Percentiles rank a stretch among this genome's conserved stretches.
These are phyloP conservation scores for Ustilago shanxiensis DNA, from an alignment of 1,284 basidiomycete species.

Conservation along the genomic window DNA sequence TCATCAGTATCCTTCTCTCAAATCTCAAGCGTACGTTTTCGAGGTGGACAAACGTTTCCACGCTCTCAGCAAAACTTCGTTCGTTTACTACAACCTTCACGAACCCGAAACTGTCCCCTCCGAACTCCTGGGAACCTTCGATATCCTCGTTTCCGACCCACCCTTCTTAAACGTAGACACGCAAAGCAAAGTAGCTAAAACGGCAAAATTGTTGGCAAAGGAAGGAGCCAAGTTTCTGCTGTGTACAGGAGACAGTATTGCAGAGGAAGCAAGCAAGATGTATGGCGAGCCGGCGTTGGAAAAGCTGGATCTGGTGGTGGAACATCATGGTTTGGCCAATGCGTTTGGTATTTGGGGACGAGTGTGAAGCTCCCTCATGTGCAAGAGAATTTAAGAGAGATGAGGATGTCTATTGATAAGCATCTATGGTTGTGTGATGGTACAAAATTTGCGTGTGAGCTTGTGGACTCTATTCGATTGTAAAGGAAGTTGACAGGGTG, in stretches of 20 bases:
- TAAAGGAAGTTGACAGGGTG: not conserved
- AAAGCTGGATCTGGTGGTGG: slow-evolving; percentile 33
- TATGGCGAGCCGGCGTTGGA: slow-evolving; percentile 37
- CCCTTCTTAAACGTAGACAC: slow-evolving; percentile 64
- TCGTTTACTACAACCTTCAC: slow-evolving; percentile 68
- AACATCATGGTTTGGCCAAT: slow-evolving; percentile 49
- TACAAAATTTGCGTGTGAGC: not conserved
- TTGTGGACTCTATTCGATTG: too few relatives aligned
- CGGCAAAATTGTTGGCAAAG: slow-evolving; percentile 26
- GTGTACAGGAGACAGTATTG: slow-evolving; percentile 48
- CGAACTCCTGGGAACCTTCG: slow-evolving; percentile 57
- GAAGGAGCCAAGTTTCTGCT: slow-evolving; percentile 25
- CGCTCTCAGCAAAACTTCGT: slow-evolving; percentile 54
- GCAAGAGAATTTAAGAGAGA: not conserved
- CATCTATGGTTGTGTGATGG: slow-evolving; percentile 5
- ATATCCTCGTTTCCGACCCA: slow-evolving; percentile 66
- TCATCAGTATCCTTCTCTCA: slow-evolving; percentile 50
- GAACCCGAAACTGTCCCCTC: slow-evolving; percentile 56
- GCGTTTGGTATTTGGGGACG: slow-evolving; percentile 51
- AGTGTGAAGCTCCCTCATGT: not conserved
- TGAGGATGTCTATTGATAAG: slow-evolving; percentile 2
- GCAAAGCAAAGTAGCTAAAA: slow-evolving; percentile 38
- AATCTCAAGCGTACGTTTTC: slow-evolving; percentile 54
- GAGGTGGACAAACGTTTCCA: slow-evolving; percentile 68
- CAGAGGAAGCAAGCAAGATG: slow-evolving; percentile 39